Base-by-base conservation (phyloP, 2,329 filamentous ascomycete species). In the Cladophialophora chaetospira region DNA sequence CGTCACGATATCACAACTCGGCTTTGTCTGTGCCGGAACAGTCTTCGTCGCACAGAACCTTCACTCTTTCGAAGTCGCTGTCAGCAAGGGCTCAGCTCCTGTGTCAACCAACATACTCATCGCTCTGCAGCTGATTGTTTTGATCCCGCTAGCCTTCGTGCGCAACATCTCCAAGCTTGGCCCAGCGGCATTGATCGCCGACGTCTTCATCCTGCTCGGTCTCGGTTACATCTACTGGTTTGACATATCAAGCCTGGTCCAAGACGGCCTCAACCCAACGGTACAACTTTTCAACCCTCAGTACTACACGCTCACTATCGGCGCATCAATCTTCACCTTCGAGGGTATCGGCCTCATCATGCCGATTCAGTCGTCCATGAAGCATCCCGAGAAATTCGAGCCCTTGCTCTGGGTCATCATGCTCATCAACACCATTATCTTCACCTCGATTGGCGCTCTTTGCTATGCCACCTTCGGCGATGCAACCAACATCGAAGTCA, bases 11-110 rank as follows among this genome's bases (percentile, higher is more conserved):
- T 91, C 88, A 0, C 88, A 91, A 69, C 76, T 91, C 11, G 88
- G 88, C 1, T 91, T 91, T 62, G 88, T 91, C 38, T 91, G 88
- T 65, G 84, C 88, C 0, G 88, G 88, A 28, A 81, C 90, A 48
- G 88, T 91, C 52, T 91, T 91, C 66, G 87, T 86, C 0, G 88
- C 88, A 0, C 87, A 91, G 68, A 91, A 91, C 66, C 71, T 89
- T 17, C 79, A 79, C 35, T 83, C 86, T 0, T 89, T 91, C 71
- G 72, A 87, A 21, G 73, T 82, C 26, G 88, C 88, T 1, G 81
- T 90, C 29, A 69, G 75, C 3, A 76, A 77, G 29, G 67, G 72
- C 3, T 71, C 62, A 2, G 68, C 75, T 21, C 79, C 80, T 0
- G 68, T 88, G 1, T 79, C 80, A 2, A 78, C 84, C 1, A 79